These are phyloP conservation scores for Biscogniauxia mediterranea DNA, from an alignment of 2,329 filamentous ascomycete genomes.

Conservation along the genomic window DNA sequence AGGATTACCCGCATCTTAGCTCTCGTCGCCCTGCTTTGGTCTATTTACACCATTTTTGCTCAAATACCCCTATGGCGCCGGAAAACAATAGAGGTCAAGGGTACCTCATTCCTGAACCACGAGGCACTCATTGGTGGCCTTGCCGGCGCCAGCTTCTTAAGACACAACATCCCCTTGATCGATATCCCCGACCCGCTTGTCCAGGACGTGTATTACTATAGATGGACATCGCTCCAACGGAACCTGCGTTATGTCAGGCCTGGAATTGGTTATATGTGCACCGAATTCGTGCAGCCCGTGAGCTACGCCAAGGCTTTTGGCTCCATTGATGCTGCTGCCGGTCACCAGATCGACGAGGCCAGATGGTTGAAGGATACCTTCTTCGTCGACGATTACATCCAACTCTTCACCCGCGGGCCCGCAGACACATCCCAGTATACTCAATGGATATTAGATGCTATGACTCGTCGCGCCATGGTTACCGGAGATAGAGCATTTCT, in stretches of 20 bases:
- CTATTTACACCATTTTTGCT: slow-evolving; percentile 12
- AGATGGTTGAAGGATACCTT: slow-evolving; percentile 40
- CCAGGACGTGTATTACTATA: slow-evolving; percentile 46
- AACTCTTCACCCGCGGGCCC: slow-evolving; percentile 37
- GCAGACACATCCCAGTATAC: slow-evolving; percentile 37
- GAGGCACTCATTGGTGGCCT: slow-evolving; percentile 25
- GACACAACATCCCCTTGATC: slow-evolving; percentile 42
- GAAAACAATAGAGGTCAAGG: slow-evolving; percentile 3
- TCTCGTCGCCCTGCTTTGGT: slow-evolving; percentile 16
- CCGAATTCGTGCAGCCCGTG: slow-evolving; percentile 43
- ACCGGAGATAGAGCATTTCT: slow-evolving; percentile 38
- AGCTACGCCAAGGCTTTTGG: slow-evolving; percentile 33
- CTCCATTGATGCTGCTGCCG: slow-evolving; percentile 35
- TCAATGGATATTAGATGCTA: slow-evolving; percentile 37
- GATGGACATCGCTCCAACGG: slow-evolving; percentile 40
- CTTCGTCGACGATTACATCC: slow-evolving; percentile 40
- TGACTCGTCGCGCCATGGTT: slow-evolving; percentile 36
- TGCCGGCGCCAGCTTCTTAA: slow-evolving; percentile 27
- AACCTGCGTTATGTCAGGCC: slow-evolving; percentile 40
- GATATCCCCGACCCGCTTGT: slow-evolving; percentile 40
- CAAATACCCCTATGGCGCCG: slow-evolving; percentile 1
- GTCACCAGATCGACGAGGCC: slow-evolving; percentile 38
- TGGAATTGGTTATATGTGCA: slow-evolving; percentile 41
- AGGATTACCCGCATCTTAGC: slow-evolving; percentile 18
- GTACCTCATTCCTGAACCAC: slow-evolving; percentile 29